These are phyloP conservation scores for Globisporangium nodosum DNA, from an alignment of 352 stramenopile genomes.

Conservation along the genomic window DNA sequence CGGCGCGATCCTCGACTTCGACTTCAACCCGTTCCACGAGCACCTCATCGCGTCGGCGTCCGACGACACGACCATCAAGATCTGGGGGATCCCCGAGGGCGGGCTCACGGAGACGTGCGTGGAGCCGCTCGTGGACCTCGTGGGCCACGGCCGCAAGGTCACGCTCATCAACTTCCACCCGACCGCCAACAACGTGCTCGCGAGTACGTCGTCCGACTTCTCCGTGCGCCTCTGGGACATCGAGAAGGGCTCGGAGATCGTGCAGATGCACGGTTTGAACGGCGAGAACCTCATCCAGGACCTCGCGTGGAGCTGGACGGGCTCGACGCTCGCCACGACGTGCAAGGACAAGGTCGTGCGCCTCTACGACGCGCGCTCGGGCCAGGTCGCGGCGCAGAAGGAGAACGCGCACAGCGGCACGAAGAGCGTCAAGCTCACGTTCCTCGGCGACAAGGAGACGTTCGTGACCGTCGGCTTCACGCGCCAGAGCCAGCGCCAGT, in stretches of 20 bases:
- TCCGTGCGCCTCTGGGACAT: conserved; percentile 99
- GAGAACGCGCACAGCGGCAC: conserved; percentile 95
- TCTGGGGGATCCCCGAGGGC: conserved; percentile 96
- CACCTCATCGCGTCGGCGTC: conserved; percentile 94
- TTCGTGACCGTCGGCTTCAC: conserved; percentile 98
- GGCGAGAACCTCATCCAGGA: conserved; percentile 96
- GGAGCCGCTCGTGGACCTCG: conserved; percentile 95
- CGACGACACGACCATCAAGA: conserved; percentile 98
- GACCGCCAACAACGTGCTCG: conserved; percentile 96
- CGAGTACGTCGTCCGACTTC: conserved; percentile 93
- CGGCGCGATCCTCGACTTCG: conserved; percentile 97
- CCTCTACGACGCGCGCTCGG: conserved; percentile 93
- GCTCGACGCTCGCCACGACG: conserved; percentile 91
- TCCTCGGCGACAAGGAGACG: conserved; percentile 93
- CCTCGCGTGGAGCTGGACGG: conserved; percentile 97
- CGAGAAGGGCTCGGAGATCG: conserved; percentile 91
- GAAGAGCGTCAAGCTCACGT: conserved; percentile 97
- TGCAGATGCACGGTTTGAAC: conserved; percentile 65
- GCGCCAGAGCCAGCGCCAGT: conserved; percentile 92
- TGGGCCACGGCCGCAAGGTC: conserved; percentile 94
- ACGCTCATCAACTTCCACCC: conserved; percentile 98
- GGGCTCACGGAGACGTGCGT: conserved; percentile 92
- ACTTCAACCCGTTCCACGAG: conserved; percentile 99
- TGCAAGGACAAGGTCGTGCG: conserved; percentile 99
- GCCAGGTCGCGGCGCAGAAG: conserved; percentile 66